Evolutionary conservation across 352 stramenopile genomes (phyloP), one percentile per base, ranked within the genome.

Genomic region (Phytophthora sp.): DNA sequence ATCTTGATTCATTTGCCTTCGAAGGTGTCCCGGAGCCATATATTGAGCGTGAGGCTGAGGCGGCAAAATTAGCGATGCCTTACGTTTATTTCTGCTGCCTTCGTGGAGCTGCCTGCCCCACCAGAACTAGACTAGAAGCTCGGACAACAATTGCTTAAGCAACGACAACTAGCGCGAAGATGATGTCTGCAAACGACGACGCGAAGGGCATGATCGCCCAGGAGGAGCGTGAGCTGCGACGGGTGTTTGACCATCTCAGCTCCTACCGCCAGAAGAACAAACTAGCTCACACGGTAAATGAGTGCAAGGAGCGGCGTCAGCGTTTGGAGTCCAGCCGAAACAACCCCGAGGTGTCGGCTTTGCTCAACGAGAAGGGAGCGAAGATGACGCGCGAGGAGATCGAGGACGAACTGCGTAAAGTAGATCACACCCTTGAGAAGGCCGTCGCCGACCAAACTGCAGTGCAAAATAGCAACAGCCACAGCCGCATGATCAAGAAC

Each of bases 171-270:
- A n/a, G n/a, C n/a, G 37, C 15, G 45, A 70, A 26, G 39, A 89
- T 92, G 81, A 92, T 92, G 82, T 89, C 79, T 39, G 64, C 82
- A 23, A 88, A 71, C 8, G 82, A 93, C 21, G 82, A 92, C 49
- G 54, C 74, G 13, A 95, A 94, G 62, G 84, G 80, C 31, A 96
- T 98, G 77, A 97, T 96, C 20, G 83, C 90, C 7, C 94, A 98
- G 63, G 96, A 99, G 66, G 89, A 98, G 74, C 97, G 94, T 34
- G 95, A 98, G 65, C 70, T 99, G 37, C 89, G 94, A 50, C 88
- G 96, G 28, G 96, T 99, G 26, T 99, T 98, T 61, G 89, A 98
- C 23, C 82, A 97, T 48, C 69, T 99, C 39, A 97, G 94, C 67
- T 94, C 88, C 42, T 99, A 92, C 51, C 83, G 84, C 7, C 74